Evolutionary conservation across 2,329 filamentous ascomycete species (phyloP).

Genomic region (Apiospora malaysiana): DNA sequence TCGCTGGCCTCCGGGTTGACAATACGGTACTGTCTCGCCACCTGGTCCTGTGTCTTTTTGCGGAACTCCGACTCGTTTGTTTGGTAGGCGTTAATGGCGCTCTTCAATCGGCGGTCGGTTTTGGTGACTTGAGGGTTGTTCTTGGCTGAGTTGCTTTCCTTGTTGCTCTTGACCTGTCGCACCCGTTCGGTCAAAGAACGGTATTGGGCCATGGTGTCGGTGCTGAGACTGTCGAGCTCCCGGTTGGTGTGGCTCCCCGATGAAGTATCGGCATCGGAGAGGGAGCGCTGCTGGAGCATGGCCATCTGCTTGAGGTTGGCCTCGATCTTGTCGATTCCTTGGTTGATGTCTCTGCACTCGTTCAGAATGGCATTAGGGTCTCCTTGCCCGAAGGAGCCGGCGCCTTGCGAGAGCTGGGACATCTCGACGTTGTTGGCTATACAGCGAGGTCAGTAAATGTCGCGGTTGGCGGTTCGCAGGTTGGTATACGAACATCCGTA

Average conservation of each 20-base stretch:
- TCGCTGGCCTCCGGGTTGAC: conserved; percentile 82
- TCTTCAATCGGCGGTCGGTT: conserved; percentile 79
- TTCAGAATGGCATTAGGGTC: conserved; percentile 83
- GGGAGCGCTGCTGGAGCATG: conserved; percentile 71
- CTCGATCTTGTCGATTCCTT: conserved; percentile 77
- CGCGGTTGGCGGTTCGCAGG: no score
- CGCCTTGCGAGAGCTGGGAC: conserved; percentile 65
- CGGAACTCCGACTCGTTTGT: conserved; percentile 80
- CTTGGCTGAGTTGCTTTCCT: conserved; percentile 73
- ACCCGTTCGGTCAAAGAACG: conserved; percentile 79
- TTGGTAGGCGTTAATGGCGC: conserved; percentile 82
- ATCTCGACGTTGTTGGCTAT: conserved; percentile 67
- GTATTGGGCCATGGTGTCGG: conserved; percentile 84
- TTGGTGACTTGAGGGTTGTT: conserved; percentile 83
- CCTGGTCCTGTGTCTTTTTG: conserved; percentile 80
- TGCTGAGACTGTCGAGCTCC: conserved; percentile 74
- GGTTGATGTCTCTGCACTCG: conserved; percentile 81
- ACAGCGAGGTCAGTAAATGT: background rate
- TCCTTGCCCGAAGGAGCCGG: conserved; percentile 50
- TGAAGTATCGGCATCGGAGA: conserved; percentile 77
- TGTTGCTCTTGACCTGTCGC: conserved; percentile 81
- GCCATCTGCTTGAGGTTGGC: conserved; percentile 74
- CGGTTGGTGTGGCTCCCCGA: conserved; percentile 68
- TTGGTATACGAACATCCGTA: conserved; percentile 47
- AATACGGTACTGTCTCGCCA: conserved; percentile 89